Conservation (phyloP, 805 yeast genomes). For the Ogataea pini region DNA sequence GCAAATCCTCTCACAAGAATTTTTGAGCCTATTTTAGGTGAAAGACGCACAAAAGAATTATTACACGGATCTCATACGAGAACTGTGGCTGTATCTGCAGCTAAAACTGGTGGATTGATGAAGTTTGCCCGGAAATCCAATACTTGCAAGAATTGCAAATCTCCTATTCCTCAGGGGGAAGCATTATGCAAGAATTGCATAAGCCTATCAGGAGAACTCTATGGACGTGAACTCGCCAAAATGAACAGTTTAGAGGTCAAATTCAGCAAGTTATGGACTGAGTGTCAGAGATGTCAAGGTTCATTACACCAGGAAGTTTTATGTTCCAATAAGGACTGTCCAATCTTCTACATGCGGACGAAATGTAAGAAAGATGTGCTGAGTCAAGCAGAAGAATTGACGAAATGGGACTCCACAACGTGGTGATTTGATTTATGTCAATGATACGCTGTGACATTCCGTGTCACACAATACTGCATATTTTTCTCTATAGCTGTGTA, state of each 20-base stretch:
- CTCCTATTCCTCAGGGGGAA: conserved; percentile 62
- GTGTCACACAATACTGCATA: too few species aligned
- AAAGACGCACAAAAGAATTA: conserved; percentile 73
- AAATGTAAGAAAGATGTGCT: conserved; percentile 74
- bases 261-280: conserved; percentile 93
- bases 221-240: conserved; percentile 76
- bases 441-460: background rate
- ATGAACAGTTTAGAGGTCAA: conserved; percentile 79
- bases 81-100: conserved; percentile 69
- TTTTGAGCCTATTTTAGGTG: conserved; percentile 94
- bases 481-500: too few species aligned
- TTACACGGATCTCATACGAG: conserved; percentile 84
- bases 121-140: conserved; percentile 87
- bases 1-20: conserved; percentile 91
- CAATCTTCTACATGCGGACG: conserved; percentile 95
- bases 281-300: conserved; percentile 97
- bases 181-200: conserved; percentile 76
- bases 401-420: conserved; percentile 61
- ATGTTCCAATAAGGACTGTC: conserved; percentile 95
- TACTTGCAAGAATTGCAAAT: conserved; percentile 83
- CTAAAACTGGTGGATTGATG: conserved; percentile 82
- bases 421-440: conserved; percentile 43
- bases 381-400: conserved; percentile 56
- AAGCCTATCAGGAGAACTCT: conserved; percentile 70
- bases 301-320: conserved; percentile 93